These are phyloP conservation scores for Boletus rex-veris DNA, from an alignment of 768 basidiomycete genomes.

Conservation along the genomic window DNA sequence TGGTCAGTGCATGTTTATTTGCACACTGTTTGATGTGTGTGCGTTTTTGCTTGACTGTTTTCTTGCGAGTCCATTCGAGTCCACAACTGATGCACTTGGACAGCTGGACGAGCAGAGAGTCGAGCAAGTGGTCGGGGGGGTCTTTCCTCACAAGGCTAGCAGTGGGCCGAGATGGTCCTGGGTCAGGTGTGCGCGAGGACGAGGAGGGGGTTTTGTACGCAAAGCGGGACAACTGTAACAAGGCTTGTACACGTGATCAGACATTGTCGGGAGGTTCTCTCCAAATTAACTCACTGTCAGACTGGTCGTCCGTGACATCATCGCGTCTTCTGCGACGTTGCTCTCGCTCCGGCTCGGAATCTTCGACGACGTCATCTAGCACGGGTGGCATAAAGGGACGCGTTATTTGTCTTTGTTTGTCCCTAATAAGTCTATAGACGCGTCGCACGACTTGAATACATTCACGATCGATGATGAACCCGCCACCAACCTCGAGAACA, in stretches of 20 bases:
- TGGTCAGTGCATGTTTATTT: constrained; percentile 50
- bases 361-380: not conserved
- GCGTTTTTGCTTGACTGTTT: constrained; percentile 59
- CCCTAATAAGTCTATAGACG: constrained; percentile 4
- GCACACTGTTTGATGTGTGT: constrained; percentile 67
- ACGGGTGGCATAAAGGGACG: constrained; percentile 31
- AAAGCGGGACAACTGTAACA: constrained; percentile 33
- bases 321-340: too few species aligned
- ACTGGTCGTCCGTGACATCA: not conserved
- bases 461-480: constrained; percentile 22
- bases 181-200: not conserved
- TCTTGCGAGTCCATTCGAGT: constrained; percentile 64
- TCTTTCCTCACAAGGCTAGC: constrained; percentile 4
- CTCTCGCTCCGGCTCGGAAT: not conserved
- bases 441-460: not conserved
- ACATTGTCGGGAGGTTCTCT: not conserved
- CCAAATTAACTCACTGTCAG: constrained; percentile 1
- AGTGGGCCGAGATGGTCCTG: not conserved
- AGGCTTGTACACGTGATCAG: not conserved
- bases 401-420: constrained; percentile 42
- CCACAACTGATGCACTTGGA: constrained; percentile 64
- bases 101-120: constrained; percentile 45
- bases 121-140: constrained; percentile 37
- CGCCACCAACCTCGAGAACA: constrained; percentile 5
- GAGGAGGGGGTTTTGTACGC: constrained; percentile 28